These are phyloP conservation scores for Colletotrichum phormii DNA, from an alignment of 2,329 filamentous ascomycete genomes.

Conservation along the genomic window DNA sequence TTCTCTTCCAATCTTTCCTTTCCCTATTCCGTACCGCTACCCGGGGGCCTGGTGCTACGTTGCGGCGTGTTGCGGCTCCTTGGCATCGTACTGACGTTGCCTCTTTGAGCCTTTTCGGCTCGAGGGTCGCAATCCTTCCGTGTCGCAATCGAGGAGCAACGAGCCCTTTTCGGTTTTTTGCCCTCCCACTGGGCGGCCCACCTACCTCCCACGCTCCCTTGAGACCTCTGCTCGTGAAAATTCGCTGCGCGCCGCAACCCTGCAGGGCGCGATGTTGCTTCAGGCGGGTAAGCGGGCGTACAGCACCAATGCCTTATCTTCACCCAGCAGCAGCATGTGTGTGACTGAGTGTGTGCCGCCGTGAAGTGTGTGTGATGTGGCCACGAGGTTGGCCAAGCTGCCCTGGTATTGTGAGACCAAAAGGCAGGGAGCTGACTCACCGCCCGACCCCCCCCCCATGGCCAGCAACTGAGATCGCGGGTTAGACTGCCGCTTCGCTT, in stretches of 20 bases:
- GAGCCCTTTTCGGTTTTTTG: background rate
- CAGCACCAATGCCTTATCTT: slow-evolving; percentile 1
- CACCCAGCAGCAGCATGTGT: background rate
- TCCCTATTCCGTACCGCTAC: background rate
- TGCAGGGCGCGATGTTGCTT: background rate
- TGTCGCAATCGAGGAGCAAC: background rate
- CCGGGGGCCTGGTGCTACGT: background rate
- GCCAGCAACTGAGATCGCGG: background rate
- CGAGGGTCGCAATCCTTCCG: background rate
- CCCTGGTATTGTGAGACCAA: background rate
- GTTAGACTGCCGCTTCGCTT: background rate
- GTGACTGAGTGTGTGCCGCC: background rate
- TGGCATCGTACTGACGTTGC: background rate
- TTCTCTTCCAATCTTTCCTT: background rate
- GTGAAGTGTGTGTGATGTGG: background rate
- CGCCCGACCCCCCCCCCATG: background rate
- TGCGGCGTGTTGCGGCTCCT: background rate
- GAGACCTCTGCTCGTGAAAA: background rate
- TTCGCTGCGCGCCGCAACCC: background rate
- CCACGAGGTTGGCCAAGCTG: background rate
- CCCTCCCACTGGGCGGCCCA: no score
- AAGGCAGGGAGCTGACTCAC: slow-evolving; percentile 6
- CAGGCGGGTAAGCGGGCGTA: background rate
- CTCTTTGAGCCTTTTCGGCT: background rate
- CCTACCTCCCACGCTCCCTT: background rate